Evolutionary conservation across 768 basidiomycete species (phyloP).

Genomic region (Boletus sp.): DNA sequence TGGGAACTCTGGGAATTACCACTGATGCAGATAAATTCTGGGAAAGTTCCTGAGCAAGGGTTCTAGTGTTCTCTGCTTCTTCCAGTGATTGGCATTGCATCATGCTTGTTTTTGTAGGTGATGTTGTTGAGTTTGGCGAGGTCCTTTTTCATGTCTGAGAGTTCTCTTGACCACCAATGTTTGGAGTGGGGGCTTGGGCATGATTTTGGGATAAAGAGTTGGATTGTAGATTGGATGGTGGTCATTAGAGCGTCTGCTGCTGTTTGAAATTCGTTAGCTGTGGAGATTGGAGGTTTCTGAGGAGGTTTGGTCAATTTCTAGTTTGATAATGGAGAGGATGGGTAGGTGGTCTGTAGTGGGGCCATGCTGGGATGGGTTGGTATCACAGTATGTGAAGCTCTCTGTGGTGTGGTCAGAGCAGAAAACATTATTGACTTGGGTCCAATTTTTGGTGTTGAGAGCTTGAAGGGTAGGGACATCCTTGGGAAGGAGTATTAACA

Average conservation of each 20-base stretch:
- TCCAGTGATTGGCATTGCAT: too few relatives aligned
- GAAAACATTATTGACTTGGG: constrained; percentile 38
- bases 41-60: too few relatives aligned
- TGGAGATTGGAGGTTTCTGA: neutral
- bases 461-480: constrained; percentile 27
- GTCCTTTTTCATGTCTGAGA: neutral
- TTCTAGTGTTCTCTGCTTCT: too few relatives aligned
- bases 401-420: neutral
- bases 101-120: neutral
- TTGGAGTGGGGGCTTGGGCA: neutral
- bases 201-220: neutral
- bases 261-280: neutral
- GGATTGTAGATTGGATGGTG: neutral
- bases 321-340: neutral
- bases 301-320: neutral
- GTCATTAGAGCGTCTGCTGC: neutral
- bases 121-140: neutral
- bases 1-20: too few relatives aligned
- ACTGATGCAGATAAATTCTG: too few relatives aligned
- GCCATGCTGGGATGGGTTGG: neutral
- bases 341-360: neutral
- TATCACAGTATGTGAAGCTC: neutral
- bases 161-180: neutral
- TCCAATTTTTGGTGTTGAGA: constrained; percentile 24
- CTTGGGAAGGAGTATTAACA: constrained; percentile 30